Evolutionary conservation across 495 filamentous ascomycete genomes (phyloP), one percentile per base, ranked within the genome.

Genomic region (Thozetella sp.): DNA sequence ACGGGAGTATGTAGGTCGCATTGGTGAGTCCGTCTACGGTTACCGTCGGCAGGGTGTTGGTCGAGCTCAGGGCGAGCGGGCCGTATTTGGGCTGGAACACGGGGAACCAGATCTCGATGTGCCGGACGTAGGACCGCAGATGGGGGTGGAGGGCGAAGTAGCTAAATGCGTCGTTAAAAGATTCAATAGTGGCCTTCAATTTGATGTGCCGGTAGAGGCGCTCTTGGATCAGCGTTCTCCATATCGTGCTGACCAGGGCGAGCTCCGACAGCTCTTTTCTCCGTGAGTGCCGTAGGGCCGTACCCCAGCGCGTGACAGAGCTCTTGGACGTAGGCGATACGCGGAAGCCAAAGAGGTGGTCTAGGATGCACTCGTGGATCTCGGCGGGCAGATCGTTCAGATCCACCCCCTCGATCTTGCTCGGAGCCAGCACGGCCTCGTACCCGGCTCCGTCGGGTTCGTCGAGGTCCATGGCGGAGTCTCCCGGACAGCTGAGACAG

Each of bases 101-200:
- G 4, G 89, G 89, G 51, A 91, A 86, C 85, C 88, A 90, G 19
- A 90, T 77, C 66, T 92, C 88, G 56, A 90, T 79, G 67, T 91
- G 88, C 53, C 87, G 86, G 56, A 91, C 86, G 54, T 90, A 85
- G 2, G 69, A 56, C 26, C 80, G 75, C 2, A 92, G 78, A 61
- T 90, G 84, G 22, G 82, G 76, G 53, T 88, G 79, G 15, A 67
- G 61, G 11, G 71, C 63, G 56, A 92, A 90, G 79, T 85, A 91
- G 20, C 68, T 63, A 59, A 77, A 74, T 9, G 85, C 80, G 45
- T 81, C 76, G 11, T 78, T 70, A 48, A 90, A 68, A 13, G 80
- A 86, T 1, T 80, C 74, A n/a, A 78, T 73, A 3, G 87, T 90
- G 2, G 86, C 88, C 67, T 91, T 89, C 63, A 92, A 74, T 71